These are phyloP conservation scores for Pythium rhizo-oryzae DNA, from an alignment of 352 stramenopile species.

Conservation along the genomic window DNA sequence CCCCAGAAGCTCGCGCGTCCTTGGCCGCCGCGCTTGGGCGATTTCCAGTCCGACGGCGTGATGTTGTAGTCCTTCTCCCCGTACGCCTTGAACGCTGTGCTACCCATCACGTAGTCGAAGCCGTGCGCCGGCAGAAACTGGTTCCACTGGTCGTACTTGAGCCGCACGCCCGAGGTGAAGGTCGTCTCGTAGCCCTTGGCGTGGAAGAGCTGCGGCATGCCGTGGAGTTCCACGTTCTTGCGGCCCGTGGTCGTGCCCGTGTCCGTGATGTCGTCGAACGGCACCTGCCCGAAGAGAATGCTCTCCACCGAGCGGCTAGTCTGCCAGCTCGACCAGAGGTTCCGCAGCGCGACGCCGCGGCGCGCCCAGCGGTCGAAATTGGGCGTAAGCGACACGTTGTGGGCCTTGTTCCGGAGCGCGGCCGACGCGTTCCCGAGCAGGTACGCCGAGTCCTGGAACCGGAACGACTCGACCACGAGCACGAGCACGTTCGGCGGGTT, in stretches of 20 bases:
- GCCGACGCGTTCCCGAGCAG: conserved; percentile 37
- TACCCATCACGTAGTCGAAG: conserved; percentile 46
- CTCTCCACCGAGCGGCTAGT: conserved; percentile 65
- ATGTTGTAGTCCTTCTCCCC: conserved; percentile 38
- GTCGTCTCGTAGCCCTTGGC: conserved; percentile 50
- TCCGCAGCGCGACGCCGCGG: conserved; percentile 49
- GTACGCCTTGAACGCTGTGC: conserved; percentile 32
- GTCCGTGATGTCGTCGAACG: conserved; percentile 43
- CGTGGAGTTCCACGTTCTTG: conserved; percentile 32
- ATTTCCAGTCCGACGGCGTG: conserved; percentile 16
- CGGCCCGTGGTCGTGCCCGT: conserved; percentile 43
- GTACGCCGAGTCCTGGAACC: conserved; percentile 57
- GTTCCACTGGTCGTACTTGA: conserved; percentile 57
- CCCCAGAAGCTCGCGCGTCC: conserved; percentile 40
- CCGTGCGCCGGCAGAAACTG: conserved; percentile 48
- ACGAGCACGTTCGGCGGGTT: conserved; percentile 57
- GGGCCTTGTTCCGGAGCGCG: conserved; percentile 8
- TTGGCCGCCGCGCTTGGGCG: conserved; percentile 27
- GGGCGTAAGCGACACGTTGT: conserved; percentile 52
- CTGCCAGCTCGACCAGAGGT: conserved; percentile 62
- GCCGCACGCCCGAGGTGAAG: conserved; percentile 48
- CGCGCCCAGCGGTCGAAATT: conserved; percentile 58
- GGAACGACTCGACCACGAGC: conserved; percentile 59
- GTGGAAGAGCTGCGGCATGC: conserved; percentile 61
- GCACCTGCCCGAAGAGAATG: conserved; percentile 53